A percentile compares a stretch with the other conserved stretches of the same genome.
phyloP scores from a whole-genome alignment of 441 rosid species.

The Erodium moschatum region DNA sequence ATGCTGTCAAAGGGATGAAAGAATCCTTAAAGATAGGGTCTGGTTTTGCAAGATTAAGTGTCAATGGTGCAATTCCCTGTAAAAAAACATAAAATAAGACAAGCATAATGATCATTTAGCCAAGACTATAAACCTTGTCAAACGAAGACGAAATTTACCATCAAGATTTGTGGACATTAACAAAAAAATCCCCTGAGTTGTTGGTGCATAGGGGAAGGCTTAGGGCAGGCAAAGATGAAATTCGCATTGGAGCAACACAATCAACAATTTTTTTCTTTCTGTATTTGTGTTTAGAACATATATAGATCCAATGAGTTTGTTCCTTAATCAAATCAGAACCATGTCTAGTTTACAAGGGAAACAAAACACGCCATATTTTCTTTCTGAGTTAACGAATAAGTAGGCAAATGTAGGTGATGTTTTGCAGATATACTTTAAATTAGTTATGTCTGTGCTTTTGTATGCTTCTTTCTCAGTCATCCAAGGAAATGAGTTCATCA shows the following conservation, averaged over 20 bases:
- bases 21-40: conserved; percentile 58
- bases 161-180: neutral
- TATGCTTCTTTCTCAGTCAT: conserved; percentile 10
- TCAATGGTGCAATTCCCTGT: conserved; percentile 82
- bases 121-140: conserved; percentile 8
- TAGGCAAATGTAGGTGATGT: neutral
- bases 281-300: neutral
- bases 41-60: conserved; percentile 64
- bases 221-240: neutral
- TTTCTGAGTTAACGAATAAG: conserved; percentile 7
- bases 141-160: neutral
- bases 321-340: neutral
- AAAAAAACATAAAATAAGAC: conserved; percentile 1
- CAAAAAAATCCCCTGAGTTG: neutral
- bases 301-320: neutral
- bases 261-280: neutral
- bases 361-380: neutral
- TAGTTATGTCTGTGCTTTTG: neutral
- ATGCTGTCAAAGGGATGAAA: conserved; percentile 58
- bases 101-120: neutral
- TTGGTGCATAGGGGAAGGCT: neutral
- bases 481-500: conserved; percentile 5
- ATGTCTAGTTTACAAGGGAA: neutral
- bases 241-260: neutral
- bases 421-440: conserved; percentile 14